Percentiles rank a stretch among this genome's conserved stretches.
These are phyloP conservation scores for Dactylellina haptotyla DNA, from an alignment of 2,329 filamentous ascomycete species.

Conservation along the genomic window DNA sequence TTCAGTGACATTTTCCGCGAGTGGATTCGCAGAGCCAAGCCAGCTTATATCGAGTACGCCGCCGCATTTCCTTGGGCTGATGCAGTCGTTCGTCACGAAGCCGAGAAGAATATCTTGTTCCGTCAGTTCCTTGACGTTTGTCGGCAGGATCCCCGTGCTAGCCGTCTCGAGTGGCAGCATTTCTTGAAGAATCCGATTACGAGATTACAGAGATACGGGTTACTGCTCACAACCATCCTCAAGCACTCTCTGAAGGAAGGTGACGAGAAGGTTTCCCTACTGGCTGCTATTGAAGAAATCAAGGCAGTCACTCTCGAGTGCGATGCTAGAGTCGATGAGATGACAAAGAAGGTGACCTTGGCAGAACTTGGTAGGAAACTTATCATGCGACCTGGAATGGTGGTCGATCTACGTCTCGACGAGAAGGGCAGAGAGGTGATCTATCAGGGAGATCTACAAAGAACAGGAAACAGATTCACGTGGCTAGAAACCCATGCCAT, in stretches of 20 bases:
- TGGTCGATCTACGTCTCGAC: slow-evolving; percentile 87
- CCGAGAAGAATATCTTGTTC: slow-evolving; percentile 85
- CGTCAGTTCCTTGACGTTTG: slow-evolving; percentile 83
- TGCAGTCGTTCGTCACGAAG: slow-evolving; percentile 83
- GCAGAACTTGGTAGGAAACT: slow-evolving; percentile 85
- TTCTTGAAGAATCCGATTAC: slow-evolving; percentile 95
- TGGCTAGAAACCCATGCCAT: slow-evolving; percentile 95
- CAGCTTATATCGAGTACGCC: slow-evolving; percentile 91
- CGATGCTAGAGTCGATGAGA: slow-evolving; percentile 90
- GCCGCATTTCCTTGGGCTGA: slow-evolving; percentile 84
- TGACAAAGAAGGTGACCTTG: slow-evolving; percentile 88
- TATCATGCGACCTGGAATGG: slow-evolving; percentile 85
- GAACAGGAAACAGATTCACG: slow-evolving; percentile 87
- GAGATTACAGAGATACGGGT: slow-evolving; percentile 85
- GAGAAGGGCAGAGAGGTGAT: slow-evolving; percentile 93
- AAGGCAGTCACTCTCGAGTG: slow-evolving; percentile 88
- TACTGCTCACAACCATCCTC: slow-evolving; percentile 83
- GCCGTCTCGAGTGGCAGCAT: slow-evolving; percentile 90
- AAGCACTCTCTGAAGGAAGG: slow-evolving; percentile 84
- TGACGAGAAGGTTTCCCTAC: slow-evolving; percentile 87
- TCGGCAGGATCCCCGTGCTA: slow-evolving; percentile 79
- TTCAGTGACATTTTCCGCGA: slow-evolving; percentile 98
- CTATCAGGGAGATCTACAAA: slow-evolving; percentile 85
- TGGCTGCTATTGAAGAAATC: slow-evolving; percentile 88
- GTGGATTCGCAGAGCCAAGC: slow-evolving; percentile 94